A percentile compares a stretch with the other conserved stretches of the same genome.
Conservation (phyloP, 345 rosid species). For the Citrus trifoliata region DNA sequence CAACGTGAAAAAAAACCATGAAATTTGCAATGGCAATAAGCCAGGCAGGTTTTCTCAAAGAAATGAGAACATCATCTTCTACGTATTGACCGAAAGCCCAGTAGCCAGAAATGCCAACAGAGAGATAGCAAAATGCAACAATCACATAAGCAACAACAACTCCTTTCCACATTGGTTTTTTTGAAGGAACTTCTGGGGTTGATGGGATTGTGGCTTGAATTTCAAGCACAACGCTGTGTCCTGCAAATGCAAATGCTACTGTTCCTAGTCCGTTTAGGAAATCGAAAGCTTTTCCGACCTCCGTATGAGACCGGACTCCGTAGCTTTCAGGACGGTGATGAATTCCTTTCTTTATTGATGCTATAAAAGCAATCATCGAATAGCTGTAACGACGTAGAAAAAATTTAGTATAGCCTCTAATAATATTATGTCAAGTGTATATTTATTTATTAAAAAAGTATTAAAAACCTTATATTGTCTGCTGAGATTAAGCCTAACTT, state of each 20-base stretch:
- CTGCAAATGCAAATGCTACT: conserved; percentile 59
- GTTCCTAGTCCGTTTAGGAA: conserved; percentile 35
- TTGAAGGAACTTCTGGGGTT: conserved; percentile 47
- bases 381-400: neutral
- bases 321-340: neutral
- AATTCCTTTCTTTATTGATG: conserved; percentile 3
- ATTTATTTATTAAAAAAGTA: neutral
- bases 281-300: conserved; percentile 13
- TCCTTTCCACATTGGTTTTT: conserved; percentile 62
- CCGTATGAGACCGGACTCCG: neutral
- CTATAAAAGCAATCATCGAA: conserved; percentile 15
- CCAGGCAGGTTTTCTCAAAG: conserved; percentile 39
- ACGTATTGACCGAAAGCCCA: conserved; percentile 49
- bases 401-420: neutral
- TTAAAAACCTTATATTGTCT: too few relatives aligned
- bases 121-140: conserved; percentile 44
- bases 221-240: conserved; percentile 61
- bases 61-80: conserved; percentile 53
- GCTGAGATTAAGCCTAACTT: too few relatives aligned
- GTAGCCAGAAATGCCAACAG: conserved; percentile 41
- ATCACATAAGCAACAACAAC: conserved; percentile 38
- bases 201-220: conserved; percentile 69
- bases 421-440: neutral
- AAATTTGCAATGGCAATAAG: conserved; percentile 44
- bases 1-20: conserved; percentile 51